Base-by-base conservation (phyloP, 2,329 filamentous ascomycete species). In the Stagonosporopsis rhizophila region DNA sequence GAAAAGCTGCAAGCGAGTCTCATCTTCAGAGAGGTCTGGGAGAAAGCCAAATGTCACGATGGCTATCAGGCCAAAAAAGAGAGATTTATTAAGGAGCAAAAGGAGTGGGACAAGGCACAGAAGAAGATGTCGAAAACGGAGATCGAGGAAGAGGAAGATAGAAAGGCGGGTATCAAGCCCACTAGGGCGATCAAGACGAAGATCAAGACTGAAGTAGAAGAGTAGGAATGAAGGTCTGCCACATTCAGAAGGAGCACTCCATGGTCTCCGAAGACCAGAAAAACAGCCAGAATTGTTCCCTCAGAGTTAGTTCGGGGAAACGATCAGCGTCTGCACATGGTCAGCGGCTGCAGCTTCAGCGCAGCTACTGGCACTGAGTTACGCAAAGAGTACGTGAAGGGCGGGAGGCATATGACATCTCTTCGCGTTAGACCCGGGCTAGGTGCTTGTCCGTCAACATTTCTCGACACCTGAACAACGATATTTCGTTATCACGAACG, bases 1-100 rank as follows among this genome's bases (percentile, higher is more conserved):
- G 83, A 84, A 68, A 86, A 85, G 71, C 61, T 79, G 52, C 77
- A 77, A 45, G 80, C 81, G 3, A 83, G 81, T 61, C 65, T 70
- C 53, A 72, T 84, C 1, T 85, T 85, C 58, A 76, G 75, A 42
- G 77, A 72, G 58, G 75, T 79, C 3, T 85, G 82, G 83, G 76
- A 81, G 59, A 71, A 66, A 68, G 62, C 83, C 76, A 72, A 78
- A 71, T 65, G 51, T 28, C 74, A 82, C 67, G 75, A 79, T 58
- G 77, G 72, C 27, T 84, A 84, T 70, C 27, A 70, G 57, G 62
- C 58, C 41, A 62, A 77, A 64, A 85, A 83, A 62, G 74, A 74
- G 44, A 72, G 70, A 57, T 84, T 83, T 63, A 57, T 80, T 60
- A 75, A 69, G 39, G 81, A 83, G 69, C 80, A 83, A 76, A 72